Percentiles rank a stretch among this genome's conserved stretches.
Evolutionary conservation across 1,284 basidiomycete species (phyloP).

Genomic region (Hemileia vastatrix): DNA sequence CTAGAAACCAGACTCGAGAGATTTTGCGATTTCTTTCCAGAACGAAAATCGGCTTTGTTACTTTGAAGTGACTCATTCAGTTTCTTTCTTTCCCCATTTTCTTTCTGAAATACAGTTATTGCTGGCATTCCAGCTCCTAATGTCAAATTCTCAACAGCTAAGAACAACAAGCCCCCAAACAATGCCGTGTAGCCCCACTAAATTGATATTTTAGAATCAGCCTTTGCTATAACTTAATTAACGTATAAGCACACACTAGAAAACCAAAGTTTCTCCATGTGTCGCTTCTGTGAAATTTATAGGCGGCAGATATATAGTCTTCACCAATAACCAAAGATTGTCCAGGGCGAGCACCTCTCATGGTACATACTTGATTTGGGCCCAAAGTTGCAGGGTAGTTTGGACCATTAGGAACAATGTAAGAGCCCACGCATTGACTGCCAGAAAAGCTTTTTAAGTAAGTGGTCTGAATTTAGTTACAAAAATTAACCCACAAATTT

Average conservation of each 20-base stretch:
- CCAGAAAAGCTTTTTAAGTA: background rate
- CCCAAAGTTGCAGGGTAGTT: constrained; percentile 41
- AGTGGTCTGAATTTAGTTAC: background rate
- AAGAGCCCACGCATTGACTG: background rate
- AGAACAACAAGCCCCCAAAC: no score
- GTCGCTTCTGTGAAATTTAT: constrained; percentile 32
- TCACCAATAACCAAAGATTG: constrained; percentile 41
- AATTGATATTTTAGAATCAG: no score
- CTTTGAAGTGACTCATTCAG: constrained; percentile 50
- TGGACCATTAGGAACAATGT: constrained; percentile 25
- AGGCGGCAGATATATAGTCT: constrained; percentile 55
- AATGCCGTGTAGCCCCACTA: no score
- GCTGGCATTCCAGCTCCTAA: background rate
- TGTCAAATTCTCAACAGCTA: background rate
- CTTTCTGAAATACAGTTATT: constrained; percentile 45
- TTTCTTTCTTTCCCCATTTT: constrained; percentile 17
- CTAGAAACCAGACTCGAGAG: constrained; percentile 39
- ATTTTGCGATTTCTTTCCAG: background rate
- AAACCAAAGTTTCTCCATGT: constrained; percentile 18
- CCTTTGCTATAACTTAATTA: no score
- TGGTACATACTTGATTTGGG: constrained; percentile 45
- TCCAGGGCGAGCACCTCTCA: constrained; percentile 46
- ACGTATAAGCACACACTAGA: constrained; percentile 5
- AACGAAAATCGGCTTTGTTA: background rate
- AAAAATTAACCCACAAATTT: background rate